These are phyloP conservation scores for Plasmodium berghei DNA, from an alignment of 169 alveolate species.

Conservation along the genomic window DNA sequence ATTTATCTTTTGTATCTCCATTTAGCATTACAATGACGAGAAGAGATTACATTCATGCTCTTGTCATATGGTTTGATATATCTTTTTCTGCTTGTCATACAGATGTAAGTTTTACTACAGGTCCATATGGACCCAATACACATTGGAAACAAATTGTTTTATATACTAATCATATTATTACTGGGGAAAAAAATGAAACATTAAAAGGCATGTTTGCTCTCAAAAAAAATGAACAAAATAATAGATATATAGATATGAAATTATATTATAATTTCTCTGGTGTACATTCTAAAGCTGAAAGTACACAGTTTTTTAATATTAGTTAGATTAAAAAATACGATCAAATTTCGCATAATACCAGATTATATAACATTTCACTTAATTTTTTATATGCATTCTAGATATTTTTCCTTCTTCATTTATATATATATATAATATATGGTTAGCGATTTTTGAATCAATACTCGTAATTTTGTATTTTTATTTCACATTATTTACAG, in stretches of 20 bases:
- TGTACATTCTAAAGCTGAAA: slow-evolving; percentile 39
- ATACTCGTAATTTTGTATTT: too few relatives aligned
- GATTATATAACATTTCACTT: too few relatives aligned
- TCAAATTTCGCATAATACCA: too few relatives aligned
- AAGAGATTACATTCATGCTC: slow-evolving; percentile 91
- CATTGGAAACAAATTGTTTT: slow-evolving; percentile 96
- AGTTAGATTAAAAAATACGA: background rate
- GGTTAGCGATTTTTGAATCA: too few relatives aligned
- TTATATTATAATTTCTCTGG: slow-evolving; percentile 81
- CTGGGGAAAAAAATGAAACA: slow-evolving; percentile 75
- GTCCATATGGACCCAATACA: slow-evolving; percentile 89
- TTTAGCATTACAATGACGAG: slow-evolving; percentile 83
- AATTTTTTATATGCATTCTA: too few relatives aligned
- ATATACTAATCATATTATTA: slow-evolving; percentile 88
- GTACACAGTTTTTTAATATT: slow-evolving; percentile 65
- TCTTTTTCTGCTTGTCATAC: slow-evolving; percentile 91
- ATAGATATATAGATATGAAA: slow-evolving; percentile 92
- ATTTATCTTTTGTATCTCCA: slow-evolving; percentile 93
- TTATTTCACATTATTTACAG: too few relatives aligned
- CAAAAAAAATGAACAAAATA: slow-evolving; percentile 86
- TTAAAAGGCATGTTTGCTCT: slow-evolving; percentile 89
- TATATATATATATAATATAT: too few relatives aligned
- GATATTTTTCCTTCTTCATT: too few relatives aligned
- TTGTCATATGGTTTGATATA: slow-evolving; percentile 95
- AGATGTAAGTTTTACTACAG: slow-evolving; percentile 91